These are phyloP conservation scores for Saccharomycopsis schoenii DNA, from an alignment of 805 yeast genomes.

Conservation along the genomic window DNA sequence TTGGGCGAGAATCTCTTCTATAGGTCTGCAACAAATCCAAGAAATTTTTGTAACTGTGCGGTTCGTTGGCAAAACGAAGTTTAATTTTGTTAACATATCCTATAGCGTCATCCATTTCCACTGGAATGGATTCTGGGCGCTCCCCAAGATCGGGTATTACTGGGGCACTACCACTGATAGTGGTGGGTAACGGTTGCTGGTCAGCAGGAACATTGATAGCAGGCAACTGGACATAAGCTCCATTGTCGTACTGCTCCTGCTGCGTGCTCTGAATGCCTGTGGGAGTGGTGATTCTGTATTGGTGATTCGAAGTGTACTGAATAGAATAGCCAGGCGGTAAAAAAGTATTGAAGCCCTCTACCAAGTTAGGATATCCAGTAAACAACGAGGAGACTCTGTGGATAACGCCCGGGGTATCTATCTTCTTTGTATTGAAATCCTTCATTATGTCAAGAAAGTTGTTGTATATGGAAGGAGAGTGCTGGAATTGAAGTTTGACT, in stretches of 20 bases:
- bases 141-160: background rate
- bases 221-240: background rate
- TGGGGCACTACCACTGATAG: background rate
- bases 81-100: constrained; percentile 94
- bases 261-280: background rate
- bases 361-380: constrained; percentile 85
- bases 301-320: constrained; percentile 81
- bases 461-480: constrained; percentile 92
- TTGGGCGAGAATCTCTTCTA: constrained; percentile 92
- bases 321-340: constrained; percentile 94
- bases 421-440: constrained; percentile 90
- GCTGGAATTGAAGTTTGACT: constrained; percentile 84
- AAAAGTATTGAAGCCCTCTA: constrained; percentile 96
- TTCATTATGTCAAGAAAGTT: constrained; percentile 96
- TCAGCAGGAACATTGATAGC: background rate
- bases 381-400: constrained; percentile 87
- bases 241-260: background rate
- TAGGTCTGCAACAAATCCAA: constrained; percentile 93
- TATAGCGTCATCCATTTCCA: constrained; percentile 95
- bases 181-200: background rate
- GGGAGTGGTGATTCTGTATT: constrained; percentile 92
- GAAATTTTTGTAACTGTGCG: constrained; percentile 91
- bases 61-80: constrained; percentile 85
- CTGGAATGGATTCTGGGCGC: constrained; percentile 23
- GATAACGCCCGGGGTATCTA: constrained; percentile 97